phyloP scores from a whole-genome alignment of 257 asterid species.

The Lithospermum erythrorhizon region DNA sequence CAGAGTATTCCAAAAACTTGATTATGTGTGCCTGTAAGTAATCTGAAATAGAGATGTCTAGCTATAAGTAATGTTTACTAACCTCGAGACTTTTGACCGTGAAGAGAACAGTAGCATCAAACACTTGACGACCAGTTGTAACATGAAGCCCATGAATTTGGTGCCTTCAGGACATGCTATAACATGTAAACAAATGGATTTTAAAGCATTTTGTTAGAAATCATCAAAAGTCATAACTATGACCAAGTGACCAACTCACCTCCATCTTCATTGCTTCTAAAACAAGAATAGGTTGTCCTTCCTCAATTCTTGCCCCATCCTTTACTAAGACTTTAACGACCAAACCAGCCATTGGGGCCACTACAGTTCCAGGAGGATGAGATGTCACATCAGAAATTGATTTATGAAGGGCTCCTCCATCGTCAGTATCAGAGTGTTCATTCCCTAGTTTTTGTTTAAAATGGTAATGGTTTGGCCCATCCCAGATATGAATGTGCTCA shows the following conservation, averaged over 20 bases:
- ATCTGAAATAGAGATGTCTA: neutral
- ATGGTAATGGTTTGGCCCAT: slow-evolving; percentile 56
- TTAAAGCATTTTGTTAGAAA: slow-evolving; percentile 4
- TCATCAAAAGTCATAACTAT: slow-evolving; percentile 8
- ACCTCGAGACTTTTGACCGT: slow-evolving; percentile 40
- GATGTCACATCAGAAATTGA: slow-evolving; percentile 43
- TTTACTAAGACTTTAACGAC: slow-evolving; percentile 72
- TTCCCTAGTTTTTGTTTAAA: slow-evolving; percentile 48
- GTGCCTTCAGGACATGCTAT: slow-evolving; percentile 91
- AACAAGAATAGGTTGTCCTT: slow-evolving; percentile 72
- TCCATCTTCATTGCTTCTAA: slow-evolving; percentile 99
- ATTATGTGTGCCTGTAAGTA: neutral
- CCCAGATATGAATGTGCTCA: slow-evolving; percentile 88
- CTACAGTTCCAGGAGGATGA: slow-evolving; percentile 69
- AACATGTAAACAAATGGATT: slow-evolving; percentile 6
- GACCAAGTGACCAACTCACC: slow-evolving; percentile 43
- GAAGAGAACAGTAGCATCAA: slow-evolving; percentile 63
- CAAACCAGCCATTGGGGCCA: slow-evolving; percentile 95
- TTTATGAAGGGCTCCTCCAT: slow-evolving; percentile 37
- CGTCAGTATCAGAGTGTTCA: slow-evolving; percentile 32
- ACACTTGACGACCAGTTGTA: slow-evolving; percentile 72
- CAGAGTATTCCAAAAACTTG: neutral
- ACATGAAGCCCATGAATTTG: slow-evolving; percentile 50
- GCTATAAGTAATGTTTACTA: slow-evolving; percentile 7
- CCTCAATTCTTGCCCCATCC: slow-evolving; percentile 54